Evolutionary conservation across 2,329 filamentous ascomycete species (phyloP).

Genomic region (Fusarium fujikuroi): DNA sequence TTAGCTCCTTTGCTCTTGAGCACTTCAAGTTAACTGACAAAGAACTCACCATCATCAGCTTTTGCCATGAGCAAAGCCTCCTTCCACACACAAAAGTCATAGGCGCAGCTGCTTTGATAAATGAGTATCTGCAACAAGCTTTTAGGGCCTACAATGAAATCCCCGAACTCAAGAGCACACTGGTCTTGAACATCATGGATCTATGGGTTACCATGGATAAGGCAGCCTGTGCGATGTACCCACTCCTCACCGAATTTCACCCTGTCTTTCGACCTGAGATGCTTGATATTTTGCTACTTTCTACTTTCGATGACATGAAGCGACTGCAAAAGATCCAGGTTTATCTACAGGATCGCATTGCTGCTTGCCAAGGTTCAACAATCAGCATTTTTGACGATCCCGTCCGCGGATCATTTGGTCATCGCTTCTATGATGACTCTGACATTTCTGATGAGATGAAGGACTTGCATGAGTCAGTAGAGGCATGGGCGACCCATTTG

Average conservation of each 20-base stretch:
- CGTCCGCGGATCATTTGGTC: conserved; percentile 41
- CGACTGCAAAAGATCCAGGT: conserved; percentile 34
- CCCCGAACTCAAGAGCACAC: conserved; percentile 34
- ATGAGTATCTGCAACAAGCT: conserved; percentile 19
- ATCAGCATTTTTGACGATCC: conserved; percentile 42
- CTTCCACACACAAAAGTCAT: background rate
- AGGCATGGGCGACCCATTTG: conserved; percentile 26
- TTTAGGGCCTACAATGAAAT: conserved; percentile 17
- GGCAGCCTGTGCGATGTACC: conserved; percentile 32
- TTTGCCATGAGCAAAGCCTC: conserved; percentile 4
- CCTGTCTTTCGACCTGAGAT: conserved; percentile 39
- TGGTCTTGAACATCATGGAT: conserved; percentile 41
- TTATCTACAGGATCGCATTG: conserved; percentile 35
- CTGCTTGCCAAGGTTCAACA: conserved; percentile 11
- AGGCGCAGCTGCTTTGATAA: conserved; percentile 4
- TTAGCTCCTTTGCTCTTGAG: conserved; percentile 17
- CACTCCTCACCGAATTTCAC: conserved; percentile 35
- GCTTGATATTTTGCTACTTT: conserved; percentile 34
- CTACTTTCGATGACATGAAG: conserved; percentile 30
- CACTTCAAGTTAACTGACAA: conserved; percentile 30
- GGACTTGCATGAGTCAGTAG: conserved; percentile 40
- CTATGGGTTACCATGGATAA: conserved; percentile 40
- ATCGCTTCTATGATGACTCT: conserved; percentile 43
- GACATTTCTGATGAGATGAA: conserved; percentile 19
- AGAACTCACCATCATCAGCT: conserved; percentile 4